A percentile compares a stretch with the other conserved stretches of the same genome.
Conservation (phyloP, 331 rosid species). For the Malus hybrid region DNA sequence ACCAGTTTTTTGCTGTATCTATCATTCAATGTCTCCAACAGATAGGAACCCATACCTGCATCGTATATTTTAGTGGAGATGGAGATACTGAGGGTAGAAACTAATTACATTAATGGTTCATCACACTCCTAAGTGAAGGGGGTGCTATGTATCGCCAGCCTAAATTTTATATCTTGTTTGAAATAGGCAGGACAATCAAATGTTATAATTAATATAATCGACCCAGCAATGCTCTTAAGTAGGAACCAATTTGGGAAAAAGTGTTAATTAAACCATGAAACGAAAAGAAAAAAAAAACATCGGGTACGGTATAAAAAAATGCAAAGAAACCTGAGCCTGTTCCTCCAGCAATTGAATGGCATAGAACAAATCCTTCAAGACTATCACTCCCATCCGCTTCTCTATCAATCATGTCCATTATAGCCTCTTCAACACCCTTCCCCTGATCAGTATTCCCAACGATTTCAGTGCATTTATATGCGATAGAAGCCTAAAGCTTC, state of each 20-base stretch:
- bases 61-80: conserved; percentile 6
- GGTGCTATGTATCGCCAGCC: neutral
- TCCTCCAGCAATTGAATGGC: conserved; percentile 98
- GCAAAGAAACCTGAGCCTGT: conserved; percentile 81
- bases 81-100: neutral
- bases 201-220: neutral
- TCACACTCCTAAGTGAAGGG: neutral
- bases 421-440: conserved; percentile 93
- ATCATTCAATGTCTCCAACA: conserved; percentile 91
- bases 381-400: conserved; percentile 99
- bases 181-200: neutral
- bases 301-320: neutral
- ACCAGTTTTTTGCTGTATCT: conserved; percentile 97
- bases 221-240: neutral
- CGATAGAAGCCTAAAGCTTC: neutral
- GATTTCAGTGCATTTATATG: neutral
- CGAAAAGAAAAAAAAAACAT: neutral
- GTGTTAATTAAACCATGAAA: neutral
- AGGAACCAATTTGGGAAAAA: neutral
- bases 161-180: neutral
- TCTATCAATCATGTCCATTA: conserved; percentile 99
- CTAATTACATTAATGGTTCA: neutral
- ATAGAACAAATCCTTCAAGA: conserved; percentile 96
- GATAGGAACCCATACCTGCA: conserved; percentile 96
- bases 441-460: conserved; percentile 50